Base-by-base conservation (phyloP, 441 rosid species). In the Erodium chrysanthum region DNA sequence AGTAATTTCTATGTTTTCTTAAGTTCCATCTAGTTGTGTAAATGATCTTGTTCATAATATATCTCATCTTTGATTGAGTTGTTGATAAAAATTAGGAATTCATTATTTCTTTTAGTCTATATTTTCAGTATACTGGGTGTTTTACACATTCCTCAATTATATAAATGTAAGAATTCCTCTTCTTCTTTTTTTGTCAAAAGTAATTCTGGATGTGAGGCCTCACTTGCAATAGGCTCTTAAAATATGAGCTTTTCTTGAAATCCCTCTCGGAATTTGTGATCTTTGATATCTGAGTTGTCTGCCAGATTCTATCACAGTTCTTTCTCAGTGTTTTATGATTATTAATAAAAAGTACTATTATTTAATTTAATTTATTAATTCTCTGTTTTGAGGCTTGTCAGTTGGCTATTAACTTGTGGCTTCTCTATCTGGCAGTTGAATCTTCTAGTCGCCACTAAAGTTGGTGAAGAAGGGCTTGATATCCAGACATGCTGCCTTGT, bases 401-500 rank as follows among this genome's bases (percentile, higher is more conserved):
- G 40, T 5, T 35, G 40, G 20, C 23, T 46, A 61, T 66, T 7
- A n/a, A 35, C 48, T 33, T 15, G 18, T 31, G 27, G 20, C 29
- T 69, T 73, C 65, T 70, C 78, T 25, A 66, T 77, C 73, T 80
- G 64, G 77, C 85, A 94, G 98, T 90, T 94, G 82, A 94, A 94
- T 88, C 83, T 94, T 69, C 78, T 89, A 83, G 86, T 94, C 73
- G 98, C 98, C 66, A 91, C 98, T 59, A 94, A 89, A 85, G 96
- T 94, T 65, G 98, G 96, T 76, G 97, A 94, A 84, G 98, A 94
- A 81, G 98, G 98, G 71, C 97, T 91, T 68, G 98, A 94, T 79
- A 89, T 94, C 73, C 96, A 89, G 84, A 91, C 96, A 69, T 91
- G 98, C 85, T 91, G 98, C 78, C 97, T 94, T 70, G 98, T 94